These are phyloP conservation scores for Coleophoma crateriformis DNA, from an alignment of 2,329 filamentous ascomycete species.

Conservation along the genomic window DNA sequence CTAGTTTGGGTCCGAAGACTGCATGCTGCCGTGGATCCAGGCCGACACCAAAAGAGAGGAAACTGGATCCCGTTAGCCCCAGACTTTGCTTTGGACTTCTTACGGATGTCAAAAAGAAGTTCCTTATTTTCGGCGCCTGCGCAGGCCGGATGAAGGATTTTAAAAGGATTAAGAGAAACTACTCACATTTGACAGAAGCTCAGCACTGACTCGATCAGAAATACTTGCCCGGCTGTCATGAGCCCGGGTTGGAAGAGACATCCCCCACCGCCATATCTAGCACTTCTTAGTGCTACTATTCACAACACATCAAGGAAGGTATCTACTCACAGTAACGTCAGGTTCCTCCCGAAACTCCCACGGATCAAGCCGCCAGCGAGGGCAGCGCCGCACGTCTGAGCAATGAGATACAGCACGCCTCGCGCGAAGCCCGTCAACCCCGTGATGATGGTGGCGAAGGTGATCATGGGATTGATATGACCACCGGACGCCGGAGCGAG, in stretches of 20 bases:
- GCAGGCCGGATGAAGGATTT: slow-evolving; percentile 13
- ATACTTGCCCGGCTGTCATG: slow-evolving; percentile 32
- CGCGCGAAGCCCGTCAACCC: slow-evolving; percentile 43
- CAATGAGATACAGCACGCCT: slow-evolving; percentile 40
- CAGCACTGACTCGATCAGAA: slow-evolving; percentile 43
- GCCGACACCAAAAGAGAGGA: slow-evolving; percentile 47
- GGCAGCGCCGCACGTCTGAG: slow-evolving; percentile 39
- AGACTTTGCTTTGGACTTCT: too few relatives aligned
- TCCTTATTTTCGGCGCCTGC: too few relatives aligned
- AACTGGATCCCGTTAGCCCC: slow-evolving; percentile 13
- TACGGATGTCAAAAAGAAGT: too few relatives aligned
- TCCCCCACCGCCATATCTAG: slow-evolving; percentile 24
- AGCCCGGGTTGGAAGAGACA: slow-evolving; percentile 23
- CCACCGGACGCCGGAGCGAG: slow-evolving; percentile 44
- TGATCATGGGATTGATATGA: slow-evolving; percentile 50
- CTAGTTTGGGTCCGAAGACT: slow-evolving; percentile 42
- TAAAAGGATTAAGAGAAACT: slow-evolving; percentile 27
- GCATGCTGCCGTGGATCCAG: slow-evolving; percentile 45
- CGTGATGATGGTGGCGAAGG: slow-evolving; percentile 45
- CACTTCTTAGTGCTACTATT: slow-evolving; percentile 2
- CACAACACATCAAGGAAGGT: too few relatives aligned
- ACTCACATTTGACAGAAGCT: slow-evolving; percentile 20
- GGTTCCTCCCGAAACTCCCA: slow-evolving; percentile 25
- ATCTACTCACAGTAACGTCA: slow-evolving; percentile 23
- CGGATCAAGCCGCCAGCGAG: slow-evolving; percentile 34